These are phyloP conservation scores for Pelagophyceae sp. DNA, from an alignment of 352 stramenopile genomes.

Conservation along the genomic window DNA sequence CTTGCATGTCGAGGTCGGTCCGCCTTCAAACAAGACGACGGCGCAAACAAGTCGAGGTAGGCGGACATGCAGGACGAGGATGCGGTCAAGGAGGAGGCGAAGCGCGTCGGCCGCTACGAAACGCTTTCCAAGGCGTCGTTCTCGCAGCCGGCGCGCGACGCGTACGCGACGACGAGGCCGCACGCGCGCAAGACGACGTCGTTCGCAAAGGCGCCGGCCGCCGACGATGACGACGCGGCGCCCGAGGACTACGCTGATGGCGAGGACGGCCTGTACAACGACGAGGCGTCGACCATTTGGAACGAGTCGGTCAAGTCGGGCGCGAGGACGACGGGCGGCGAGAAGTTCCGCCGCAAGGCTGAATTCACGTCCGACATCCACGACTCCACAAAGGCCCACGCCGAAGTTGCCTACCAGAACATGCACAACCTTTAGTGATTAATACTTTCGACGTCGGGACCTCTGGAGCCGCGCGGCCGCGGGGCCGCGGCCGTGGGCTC, in stretches of 20 bases:
- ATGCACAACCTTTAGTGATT: too few relatives aligned
- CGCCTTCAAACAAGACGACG: not conserved
- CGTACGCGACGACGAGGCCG: not conserved
- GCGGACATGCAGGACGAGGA: not conserved
- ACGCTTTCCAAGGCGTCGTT: not conserved
- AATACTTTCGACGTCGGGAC: too few relatives aligned
- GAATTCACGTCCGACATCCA: not conserved
- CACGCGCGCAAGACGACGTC: not conserved
- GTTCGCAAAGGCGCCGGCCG: not conserved
- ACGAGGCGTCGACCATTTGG: not conserved
- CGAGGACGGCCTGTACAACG: not conserved
- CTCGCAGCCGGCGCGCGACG: too few relatives aligned
- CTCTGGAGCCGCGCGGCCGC: too few relatives aligned
- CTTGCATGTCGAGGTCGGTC: too few relatives aligned
- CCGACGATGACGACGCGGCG: not conserved
- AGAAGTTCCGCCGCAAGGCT: not conserved
- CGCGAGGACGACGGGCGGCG: too few relatives aligned
- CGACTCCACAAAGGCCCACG: not conserved
- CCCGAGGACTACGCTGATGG: not conserved
- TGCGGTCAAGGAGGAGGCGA: not conserved
- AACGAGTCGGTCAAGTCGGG: not conserved
- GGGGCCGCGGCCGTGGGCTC: too few relatives aligned
- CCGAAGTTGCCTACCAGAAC: too few relatives aligned
- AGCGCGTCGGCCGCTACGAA: not conserved
- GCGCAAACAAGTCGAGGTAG: not conserved